Conservation (phyloP, 2,329 filamentous ascomycete genomes). For the Neopestalotiopsis clavispora region DNA sequence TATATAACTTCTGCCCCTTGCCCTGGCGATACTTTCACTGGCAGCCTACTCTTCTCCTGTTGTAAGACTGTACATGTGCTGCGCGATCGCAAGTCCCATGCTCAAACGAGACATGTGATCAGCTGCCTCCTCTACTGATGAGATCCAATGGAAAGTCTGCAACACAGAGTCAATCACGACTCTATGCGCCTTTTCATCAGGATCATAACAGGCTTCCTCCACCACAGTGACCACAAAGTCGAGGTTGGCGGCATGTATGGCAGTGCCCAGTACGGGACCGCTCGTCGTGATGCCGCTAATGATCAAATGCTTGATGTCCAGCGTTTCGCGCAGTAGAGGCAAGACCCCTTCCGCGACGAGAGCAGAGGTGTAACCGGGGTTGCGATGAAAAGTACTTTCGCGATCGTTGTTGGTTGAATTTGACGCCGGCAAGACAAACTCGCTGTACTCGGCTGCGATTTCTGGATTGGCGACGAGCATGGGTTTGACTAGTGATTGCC, state of each 20-base stretch:
- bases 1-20: too few species aligned
- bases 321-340: not conserved
- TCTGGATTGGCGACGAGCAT: not conserved
- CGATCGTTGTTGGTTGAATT: not conserved
- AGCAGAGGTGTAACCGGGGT: not conserved
- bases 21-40: too few species aligned
- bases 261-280: conserved; percentile 14
- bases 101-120: too few species aligned
- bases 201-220: conserved; percentile 20
- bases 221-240: conserved; percentile 22
- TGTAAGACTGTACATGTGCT: too few species aligned
- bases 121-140: not conserved
- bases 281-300: conserved; percentile 21
- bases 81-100: too few species aligned
- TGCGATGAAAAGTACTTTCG: conserved; percentile 1
- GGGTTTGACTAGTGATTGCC: not conserved
- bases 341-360: not conserved
- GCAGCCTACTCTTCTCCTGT: too few species aligned
- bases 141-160: not conserved
- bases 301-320: conserved; percentile 4
- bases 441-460: not conserved
- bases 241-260: conserved; percentile 18
- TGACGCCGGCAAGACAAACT: not conserved
- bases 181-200: conserved; percentile 18
- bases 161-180: not conserved